Percentiles rank a stretch among this genome's conserved stretches.
Conservation (phyloP, 345 rosid genomes). For the Euphorbia lathyris region DNA sequence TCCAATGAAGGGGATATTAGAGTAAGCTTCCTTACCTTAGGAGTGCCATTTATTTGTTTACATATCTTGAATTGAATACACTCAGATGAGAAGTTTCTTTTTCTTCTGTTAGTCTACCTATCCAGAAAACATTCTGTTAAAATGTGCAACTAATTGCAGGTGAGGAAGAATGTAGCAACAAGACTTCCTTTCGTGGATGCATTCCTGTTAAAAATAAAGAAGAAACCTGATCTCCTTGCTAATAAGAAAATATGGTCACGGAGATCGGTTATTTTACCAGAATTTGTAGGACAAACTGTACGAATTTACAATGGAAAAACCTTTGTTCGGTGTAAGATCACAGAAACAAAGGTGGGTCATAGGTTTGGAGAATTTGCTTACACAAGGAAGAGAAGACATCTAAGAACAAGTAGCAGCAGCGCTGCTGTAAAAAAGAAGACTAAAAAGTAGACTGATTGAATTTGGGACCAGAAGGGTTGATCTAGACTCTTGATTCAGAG, state of each 20-base stretch:
- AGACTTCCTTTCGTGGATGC: conserved; percentile 33
- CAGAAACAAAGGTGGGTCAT: conserved; percentile 51
- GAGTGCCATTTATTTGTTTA: neutral
- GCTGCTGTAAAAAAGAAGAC: neutral
- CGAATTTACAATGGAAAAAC: conserved; percentile 47
- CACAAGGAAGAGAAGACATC: conserved; percentile 32
- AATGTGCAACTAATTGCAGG: conserved; percentile 1
- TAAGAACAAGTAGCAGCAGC: neutral
- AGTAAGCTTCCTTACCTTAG: neutral
- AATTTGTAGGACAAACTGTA: conserved; percentile 35
- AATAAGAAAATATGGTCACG: conserved; percentile 45
- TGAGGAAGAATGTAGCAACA: conserved; percentile 1
- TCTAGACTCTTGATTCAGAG: neutral
- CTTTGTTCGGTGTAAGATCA: conserved; percentile 46
- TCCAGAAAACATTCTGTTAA: neutral
- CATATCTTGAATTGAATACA: neutral
- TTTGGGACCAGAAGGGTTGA: neutral
- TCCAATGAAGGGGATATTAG: neutral
- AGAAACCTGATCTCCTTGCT: conserved; percentile 15
- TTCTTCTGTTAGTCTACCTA: neutral
- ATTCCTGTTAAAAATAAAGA: conserved; percentile 33
- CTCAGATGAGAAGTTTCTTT: neutral
- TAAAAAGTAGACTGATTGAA: neutral
- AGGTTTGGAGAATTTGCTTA: conserved; percentile 51
- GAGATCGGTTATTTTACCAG: conserved; percentile 39